Evolutionary conservation across 495 filamentous ascomycete genomes (phyloP), one percentile per base, ranked within the genome.

Genomic region (Penicillium atrosanguineum): DNA sequence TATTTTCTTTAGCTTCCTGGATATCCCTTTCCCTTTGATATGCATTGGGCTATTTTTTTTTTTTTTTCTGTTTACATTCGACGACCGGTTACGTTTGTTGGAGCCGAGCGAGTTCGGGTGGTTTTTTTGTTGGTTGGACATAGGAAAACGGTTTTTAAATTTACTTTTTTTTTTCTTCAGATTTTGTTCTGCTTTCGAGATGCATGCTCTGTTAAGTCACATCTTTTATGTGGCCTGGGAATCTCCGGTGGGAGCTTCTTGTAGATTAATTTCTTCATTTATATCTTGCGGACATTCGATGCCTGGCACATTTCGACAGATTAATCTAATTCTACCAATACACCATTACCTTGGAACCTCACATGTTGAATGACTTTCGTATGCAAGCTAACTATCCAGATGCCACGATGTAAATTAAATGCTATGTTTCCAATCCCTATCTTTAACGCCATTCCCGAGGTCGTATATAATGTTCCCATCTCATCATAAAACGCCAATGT

Each of bases 1-100:
- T 52, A 44, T 60, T 56, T 25, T 59, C 49, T 52, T 65, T 55
- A 53, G 29, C 53, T 64, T 59, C 25, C 57, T 68, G 52, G 61
- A 62, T 67, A 67, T 65, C 56, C 55, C 34, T 46, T 46, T 29
- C 53, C 53, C 37, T 57, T 53, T 58, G 41, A 18, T 67, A 47
- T 52, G 57, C 60, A 64, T 57, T 55, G 57, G 48, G 52, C 23
- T 5, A 2, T 43, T 48, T 55, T 63, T 5, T 23, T 43, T 48
- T 55, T 63, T 49, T 57, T 63, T 49, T 55, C 41, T 31, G 44
- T 43, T 46, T 53, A 58, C 31, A 59, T 55, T 61, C 44, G 57
- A 61, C 19, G 55, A 58, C 44, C 47, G 38, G 56, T 53, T 38
- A 48, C 26, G 23, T 40, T 34, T 54, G 31, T 44, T 54, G 44